These are phyloP conservation scores for Penicillium thymicola DNA, from an alignment of 2,329 filamentous ascomycete genomes.

Conservation along the genomic window DNA sequence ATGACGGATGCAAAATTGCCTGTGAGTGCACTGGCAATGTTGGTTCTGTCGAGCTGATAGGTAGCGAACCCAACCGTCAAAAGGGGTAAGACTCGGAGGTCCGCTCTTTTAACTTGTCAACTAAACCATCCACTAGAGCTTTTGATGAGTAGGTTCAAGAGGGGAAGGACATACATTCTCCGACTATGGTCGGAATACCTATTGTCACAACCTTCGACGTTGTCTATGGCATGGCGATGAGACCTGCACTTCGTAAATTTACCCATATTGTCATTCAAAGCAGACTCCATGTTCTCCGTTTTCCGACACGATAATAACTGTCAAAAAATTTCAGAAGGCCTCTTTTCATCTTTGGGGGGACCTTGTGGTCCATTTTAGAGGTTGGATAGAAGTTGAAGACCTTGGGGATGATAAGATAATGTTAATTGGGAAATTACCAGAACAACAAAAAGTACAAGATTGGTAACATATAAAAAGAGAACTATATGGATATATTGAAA, in stretches of 20 bases:
- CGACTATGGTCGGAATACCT: background rate
- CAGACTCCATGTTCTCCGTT: background rate
- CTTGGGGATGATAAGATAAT: conserved; percentile 7
- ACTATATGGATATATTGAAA: accelerated
- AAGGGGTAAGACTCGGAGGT: conserved; percentile 48
- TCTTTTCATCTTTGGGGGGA: background rate
- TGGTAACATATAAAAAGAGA: background rate
- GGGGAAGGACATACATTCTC: background rate
- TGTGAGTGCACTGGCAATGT: conserved; percentile 51
- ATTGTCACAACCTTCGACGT: background rate
- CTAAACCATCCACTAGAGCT: too few relatives aligned
- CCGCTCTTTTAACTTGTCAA: conserved; percentile 36
- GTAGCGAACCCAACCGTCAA: conserved; percentile 51
- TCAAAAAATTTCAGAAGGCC: background rate
- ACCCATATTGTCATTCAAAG: background rate
- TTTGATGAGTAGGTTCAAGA: background rate
- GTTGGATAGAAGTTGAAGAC: background rate
- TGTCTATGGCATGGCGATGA: background rate
- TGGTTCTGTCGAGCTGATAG: conserved; percentile 54
- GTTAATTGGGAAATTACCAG: background rate
- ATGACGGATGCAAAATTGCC: conserved; percentile 48
- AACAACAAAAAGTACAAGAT: background rate
- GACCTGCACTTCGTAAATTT: too few relatives aligned
- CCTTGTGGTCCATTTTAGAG: background rate
- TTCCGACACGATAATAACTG: background rate